Evolutionary conservation across 805 yeast genomes (phyloP).

Genomic region (Cyberlindnera xishuangbannaensis): DNA sequence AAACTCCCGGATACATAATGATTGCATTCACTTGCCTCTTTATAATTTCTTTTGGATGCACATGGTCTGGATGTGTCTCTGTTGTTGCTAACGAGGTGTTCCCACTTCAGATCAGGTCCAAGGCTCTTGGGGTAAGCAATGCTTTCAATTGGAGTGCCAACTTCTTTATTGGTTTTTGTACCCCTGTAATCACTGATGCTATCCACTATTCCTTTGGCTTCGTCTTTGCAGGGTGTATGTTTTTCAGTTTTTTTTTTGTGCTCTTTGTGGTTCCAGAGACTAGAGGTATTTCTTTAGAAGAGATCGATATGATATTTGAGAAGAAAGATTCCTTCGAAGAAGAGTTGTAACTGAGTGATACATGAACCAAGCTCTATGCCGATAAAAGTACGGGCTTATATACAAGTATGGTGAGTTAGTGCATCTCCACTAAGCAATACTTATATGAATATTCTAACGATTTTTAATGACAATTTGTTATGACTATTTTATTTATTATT

Average conservation of each 20-base stretch:
- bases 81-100: constrained; percentile 41
- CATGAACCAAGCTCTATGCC: no score
- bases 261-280: constrained; percentile 69
- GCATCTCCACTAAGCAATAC: no score
- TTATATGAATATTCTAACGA: no score
- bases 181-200: constrained; percentile 51
- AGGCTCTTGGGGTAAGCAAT: constrained; percentile 49
- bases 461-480: no score
- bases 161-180: constrained; percentile 53
- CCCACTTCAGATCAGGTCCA: constrained; percentile 55
- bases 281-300: constrained; percentile 74
- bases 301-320: constrained; percentile 58
- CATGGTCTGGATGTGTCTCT: constrained; percentile 53
- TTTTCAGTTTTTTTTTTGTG: constrained; percentile 36
- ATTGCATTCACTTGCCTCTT: constrained; percentile 48
- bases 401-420: no score
- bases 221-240: constrained; percentile 45
- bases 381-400: no score
- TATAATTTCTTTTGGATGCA: constrained; percentile 45
- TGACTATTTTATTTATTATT: no score
- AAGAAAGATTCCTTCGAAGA: constrained; percentile 13
- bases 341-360: no score
- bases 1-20: constrained; percentile 46
- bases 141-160: constrained; percentile 49
- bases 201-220: constrained; percentile 61